These are phyloP conservation scores for Blastobotrys raffinosifermentans DNA, from an alignment of 1,139 yeast genomes.

Conservation along the genomic window DNA sequence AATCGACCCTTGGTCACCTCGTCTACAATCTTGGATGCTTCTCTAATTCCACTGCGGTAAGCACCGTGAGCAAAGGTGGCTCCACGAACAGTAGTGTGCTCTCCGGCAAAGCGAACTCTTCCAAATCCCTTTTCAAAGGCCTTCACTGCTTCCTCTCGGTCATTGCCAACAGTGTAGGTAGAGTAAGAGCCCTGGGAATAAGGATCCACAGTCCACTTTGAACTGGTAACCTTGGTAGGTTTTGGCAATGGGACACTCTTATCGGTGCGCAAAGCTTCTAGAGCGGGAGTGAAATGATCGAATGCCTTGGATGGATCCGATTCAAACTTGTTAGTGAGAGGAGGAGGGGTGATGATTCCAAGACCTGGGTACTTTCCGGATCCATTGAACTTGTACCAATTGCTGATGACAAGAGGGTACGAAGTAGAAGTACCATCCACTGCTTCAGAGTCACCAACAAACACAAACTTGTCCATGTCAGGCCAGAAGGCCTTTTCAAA, in stretches of 20 bases:
- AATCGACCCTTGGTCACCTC: not conserved
- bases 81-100: conserved; percentile 69
- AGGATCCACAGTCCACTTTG: conserved; percentile 68
- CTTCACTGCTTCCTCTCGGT: conserved; percentile 53
- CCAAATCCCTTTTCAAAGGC: conserved; percentile 54
- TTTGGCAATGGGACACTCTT: conserved; percentile 29
- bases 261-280: conserved; percentile 29
- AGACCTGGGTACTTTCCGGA: conserved; percentile 24
- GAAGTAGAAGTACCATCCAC: conserved; percentile 37
- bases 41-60: conserved; percentile 67
- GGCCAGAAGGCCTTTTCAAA: conserved; percentile 72
- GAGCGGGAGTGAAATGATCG: conserved; percentile 42
- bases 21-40: conserved; percentile 42
- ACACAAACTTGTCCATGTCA: conserved; percentile 44
- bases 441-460: conserved; percentile 28
- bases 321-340: conserved; percentile 49
- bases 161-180: conserved; percentile 60
- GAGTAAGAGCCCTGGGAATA: conserved; percentile 71
- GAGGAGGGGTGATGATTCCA: conserved; percentile 31
- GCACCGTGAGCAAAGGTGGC: conserved; percentile 90
- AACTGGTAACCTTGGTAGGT: conserved; percentile 51
- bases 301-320: conserved; percentile 38
- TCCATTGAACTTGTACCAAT: conserved; percentile 33
- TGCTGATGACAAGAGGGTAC: conserved; percentile 47
- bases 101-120: conserved; percentile 72